Percentiles rank a stretch among this genome's conserved stretches.
These are phyloP conservation scores for Circinella minor DNA, from an alignment of 371 early-diverging fungal genomes.

Conservation along the genomic window DNA sequence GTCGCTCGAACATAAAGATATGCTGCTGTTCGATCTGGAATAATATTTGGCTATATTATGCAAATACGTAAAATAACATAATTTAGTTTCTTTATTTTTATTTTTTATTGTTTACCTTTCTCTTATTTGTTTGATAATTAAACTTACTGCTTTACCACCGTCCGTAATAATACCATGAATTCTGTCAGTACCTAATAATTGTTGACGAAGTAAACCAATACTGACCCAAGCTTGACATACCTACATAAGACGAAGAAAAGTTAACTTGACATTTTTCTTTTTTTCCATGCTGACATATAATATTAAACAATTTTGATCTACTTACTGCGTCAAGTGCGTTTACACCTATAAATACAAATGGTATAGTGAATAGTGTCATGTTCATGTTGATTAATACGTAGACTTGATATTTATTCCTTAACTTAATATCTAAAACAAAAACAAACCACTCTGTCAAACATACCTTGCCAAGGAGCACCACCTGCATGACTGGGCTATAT, in stretches of 20 bases:
- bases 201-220: constrained; percentile 74
- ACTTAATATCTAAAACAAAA: no score
- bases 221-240: constrained; percentile 58
- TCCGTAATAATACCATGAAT: constrained; percentile 81
- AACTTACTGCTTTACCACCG: constrained; percentile 65
- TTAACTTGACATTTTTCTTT: no score
- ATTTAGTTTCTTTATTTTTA: neutral
- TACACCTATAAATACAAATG: constrained; percentile 38
- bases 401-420: no score
- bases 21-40: constrained; percentile 65
- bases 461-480: constrained; percentile 44
- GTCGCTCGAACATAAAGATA: constrained; percentile 63
- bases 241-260: no score
- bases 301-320: no score
- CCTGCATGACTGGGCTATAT: constrained; percentile 33
- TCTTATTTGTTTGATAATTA: neutral
- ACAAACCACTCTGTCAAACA: neutral
- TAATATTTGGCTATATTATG: constrained; percentile 43
- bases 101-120: neutral
- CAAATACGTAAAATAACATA: neutral
- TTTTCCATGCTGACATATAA: no score
- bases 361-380: no score
- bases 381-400: no score
- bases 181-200: constrained; percentile 63
- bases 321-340: constrained; percentile 76